These are phyloP conservation scores for Mimosa bimucronata DNA, from an alignment of 306 rosid genomes.

Conservation along the genomic window DNA sequence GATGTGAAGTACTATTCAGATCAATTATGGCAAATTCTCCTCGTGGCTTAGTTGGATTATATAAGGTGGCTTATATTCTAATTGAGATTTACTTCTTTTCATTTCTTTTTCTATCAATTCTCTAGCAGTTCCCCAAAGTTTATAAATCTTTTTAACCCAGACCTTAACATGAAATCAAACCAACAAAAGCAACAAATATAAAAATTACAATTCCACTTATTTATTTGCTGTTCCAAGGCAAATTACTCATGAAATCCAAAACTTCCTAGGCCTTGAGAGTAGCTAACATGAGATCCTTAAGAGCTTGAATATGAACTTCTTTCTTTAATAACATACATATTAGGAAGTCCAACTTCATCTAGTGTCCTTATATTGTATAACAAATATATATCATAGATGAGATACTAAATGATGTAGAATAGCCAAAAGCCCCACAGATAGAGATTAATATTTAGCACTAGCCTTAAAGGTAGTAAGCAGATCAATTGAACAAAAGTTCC, in stretches of 20 bases:
- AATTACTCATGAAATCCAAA: neutral
- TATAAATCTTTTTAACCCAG: too few species aligned
- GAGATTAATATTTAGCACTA: neutral
- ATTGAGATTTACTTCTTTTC: too few species aligned
- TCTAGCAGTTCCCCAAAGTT: too few species aligned
- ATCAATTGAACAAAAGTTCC: neutral
- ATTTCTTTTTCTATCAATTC: too few species aligned
- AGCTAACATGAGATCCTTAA: neutral
- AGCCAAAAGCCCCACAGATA: neutral
- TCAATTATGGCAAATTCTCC: too few species aligned
- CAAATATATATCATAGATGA: too few species aligned
- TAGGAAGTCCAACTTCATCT: slow-evolving; percentile 20
- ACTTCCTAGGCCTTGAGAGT: neutral
- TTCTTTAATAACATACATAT: slow-evolving; percentile 8
- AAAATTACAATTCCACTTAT: neutral
- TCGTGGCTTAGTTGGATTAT: too few species aligned
- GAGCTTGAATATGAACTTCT: slow-evolving; percentile 9
- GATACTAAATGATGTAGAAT: neutral
- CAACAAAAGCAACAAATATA: slow-evolving; percentile 16
- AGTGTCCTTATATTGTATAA: too few species aligned
- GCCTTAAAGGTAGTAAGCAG: neutral
- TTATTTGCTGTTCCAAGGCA: slow-evolving; percentile 6
- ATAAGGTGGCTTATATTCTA: too few species aligned
- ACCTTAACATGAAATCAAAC: slow-evolving; percentile 11
- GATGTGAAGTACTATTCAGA: too few species aligned